Evolutionary conservation across 208 protist species (phyloP).

Genomic region (Blechomonas ayalai): DNA sequence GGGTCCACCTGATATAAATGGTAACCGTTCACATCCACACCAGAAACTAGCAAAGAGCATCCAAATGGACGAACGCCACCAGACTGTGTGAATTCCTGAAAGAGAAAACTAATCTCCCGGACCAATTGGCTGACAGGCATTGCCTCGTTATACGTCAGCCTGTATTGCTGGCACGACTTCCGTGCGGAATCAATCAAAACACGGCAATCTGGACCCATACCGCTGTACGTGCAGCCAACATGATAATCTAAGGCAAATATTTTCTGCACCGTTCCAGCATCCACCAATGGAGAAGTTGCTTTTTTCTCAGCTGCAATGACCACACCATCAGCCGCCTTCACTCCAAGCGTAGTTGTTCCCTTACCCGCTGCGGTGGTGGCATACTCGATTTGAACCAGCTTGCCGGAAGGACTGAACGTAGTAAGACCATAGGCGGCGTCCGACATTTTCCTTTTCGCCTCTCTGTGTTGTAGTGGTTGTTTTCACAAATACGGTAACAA

Average conservation of each 20-base stretch:
- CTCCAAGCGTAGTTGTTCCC: constrained; percentile 90
- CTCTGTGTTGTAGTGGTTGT: background rate
- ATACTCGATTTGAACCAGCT: constrained; percentile 99
- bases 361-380: constrained; percentile 95
- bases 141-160: constrained; percentile 89
- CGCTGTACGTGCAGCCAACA: constrained; percentile 97
- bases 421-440: constrained; percentile 98
- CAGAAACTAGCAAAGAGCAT: constrained; percentile 98
- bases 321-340: constrained; percentile 96
- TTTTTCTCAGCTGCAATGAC: constrained; percentile 99
- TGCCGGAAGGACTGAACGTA: constrained; percentile 99
- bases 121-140: constrained; percentile 96
- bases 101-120: constrained; percentile 95
- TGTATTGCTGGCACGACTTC: constrained; percentile 95
- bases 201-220: constrained; percentile 98
- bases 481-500: too few species aligned
- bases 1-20: constrained; percentile 99
- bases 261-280: constrained; percentile 93
- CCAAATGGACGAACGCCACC: constrained; percentile 99
- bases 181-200: constrained; percentile 95
- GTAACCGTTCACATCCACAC: constrained; percentile 92
- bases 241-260: constrained; percentile 91
- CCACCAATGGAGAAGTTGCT: constrained; percentile 92
- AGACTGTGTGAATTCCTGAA: constrained; percentile 99
- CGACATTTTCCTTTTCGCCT: constrained; percentile 43